These are phyloP conservation scores for Aspergillus viridinutans DNA, from an alignment of 2,329 filamentous ascomycete species.

Conservation along the genomic window DNA sequence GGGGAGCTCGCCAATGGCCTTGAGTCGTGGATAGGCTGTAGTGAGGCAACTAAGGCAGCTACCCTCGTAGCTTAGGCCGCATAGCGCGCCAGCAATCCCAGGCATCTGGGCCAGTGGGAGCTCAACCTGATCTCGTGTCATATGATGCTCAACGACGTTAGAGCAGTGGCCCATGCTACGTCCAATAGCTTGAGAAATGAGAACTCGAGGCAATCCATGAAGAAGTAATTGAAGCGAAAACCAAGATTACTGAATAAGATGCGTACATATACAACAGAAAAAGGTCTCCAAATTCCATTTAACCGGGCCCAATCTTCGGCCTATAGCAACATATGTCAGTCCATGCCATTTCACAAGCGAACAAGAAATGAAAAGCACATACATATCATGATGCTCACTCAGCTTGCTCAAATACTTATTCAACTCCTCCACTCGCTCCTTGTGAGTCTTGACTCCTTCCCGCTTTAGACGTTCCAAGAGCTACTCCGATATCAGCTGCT, in stretches of 20 bases:
- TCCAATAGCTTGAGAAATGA: background rate
- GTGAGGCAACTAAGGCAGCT: background rate
- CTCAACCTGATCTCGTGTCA: background rate
- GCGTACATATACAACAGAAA: background rate
- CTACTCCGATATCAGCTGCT: conserved; percentile 41
- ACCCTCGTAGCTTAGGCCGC: background rate
- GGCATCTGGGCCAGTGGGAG: background rate
- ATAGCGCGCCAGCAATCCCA: background rate
- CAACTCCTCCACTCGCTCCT: conserved; percentile 90
- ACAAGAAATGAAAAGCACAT: conserved; percentile 22
- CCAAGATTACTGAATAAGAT: background rate
- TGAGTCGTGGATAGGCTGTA: background rate
- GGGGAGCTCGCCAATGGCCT: background rate
- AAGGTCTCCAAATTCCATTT: conserved; percentile 7
- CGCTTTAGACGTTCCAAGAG: conserved; percentile 75
- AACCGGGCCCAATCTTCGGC: conserved; percentile 42
- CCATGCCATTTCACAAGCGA: background rate
- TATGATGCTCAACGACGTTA: background rate
- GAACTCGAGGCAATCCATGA: background rate
- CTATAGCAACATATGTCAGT: conserved; percentile 20
- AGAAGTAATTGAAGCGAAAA: background rate
- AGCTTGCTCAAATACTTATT: conserved; percentile 89
- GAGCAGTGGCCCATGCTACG: background rate
- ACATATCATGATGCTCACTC: conserved; percentile 98
- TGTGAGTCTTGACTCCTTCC: conserved; percentile 92